phyloP scores from a whole-genome alignment of 164 flowering plant genomes.

The Magnolia changhungtana region DNA sequence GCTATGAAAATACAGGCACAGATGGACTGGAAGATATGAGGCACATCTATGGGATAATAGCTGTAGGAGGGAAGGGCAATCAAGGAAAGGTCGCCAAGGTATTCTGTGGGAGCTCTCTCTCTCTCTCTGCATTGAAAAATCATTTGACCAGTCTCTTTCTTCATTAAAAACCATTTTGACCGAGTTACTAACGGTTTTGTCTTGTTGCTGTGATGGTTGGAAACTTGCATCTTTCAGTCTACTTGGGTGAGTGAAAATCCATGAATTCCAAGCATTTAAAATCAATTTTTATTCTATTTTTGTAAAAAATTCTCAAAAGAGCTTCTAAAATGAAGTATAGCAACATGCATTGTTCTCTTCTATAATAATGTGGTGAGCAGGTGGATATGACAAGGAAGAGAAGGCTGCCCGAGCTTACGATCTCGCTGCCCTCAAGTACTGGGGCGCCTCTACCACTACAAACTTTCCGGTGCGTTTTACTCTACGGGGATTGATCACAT shows the following conservation, averaged over 20 bases:
- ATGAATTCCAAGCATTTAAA: not conserved
- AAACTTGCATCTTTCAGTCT: constrained; percentile 40
- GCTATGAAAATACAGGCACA: constrained; percentile 39
- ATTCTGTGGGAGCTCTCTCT: not conserved
- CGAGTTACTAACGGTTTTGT: constrained; percentile 6
- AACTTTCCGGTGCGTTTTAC: constrained; percentile 69
- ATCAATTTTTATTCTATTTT: not conserved
- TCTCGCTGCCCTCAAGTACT: constrained; percentile 21
- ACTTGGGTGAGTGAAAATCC: constrained; percentile 54
- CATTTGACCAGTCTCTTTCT: not conserved
- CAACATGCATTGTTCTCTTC: too few relatives aligned
- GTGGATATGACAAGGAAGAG: constrained; percentile 96
- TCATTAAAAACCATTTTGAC: not conserved
- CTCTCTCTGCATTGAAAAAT: not conserved
- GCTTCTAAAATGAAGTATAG: too few relatives aligned
- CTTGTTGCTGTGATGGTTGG: not conserved
- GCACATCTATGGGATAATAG: constrained; percentile 99
- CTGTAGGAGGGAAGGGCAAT: constrained; percentile 82
- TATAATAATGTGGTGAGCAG: constrained; percentile 23
- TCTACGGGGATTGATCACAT: not conserved
- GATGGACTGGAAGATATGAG: constrained; percentile 91
- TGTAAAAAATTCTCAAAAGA: too few relatives aligned
- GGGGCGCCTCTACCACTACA: constrained; percentile 95
- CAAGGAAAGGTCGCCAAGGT: constrained; percentile 98
- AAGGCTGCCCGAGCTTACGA: constrained; percentile 37